Evolutionary conservation across 257 asterid genomes (phyloP), one percentile per base, ranked within the genome.

Genomic region (Gardenia jasminoides): DNA sequence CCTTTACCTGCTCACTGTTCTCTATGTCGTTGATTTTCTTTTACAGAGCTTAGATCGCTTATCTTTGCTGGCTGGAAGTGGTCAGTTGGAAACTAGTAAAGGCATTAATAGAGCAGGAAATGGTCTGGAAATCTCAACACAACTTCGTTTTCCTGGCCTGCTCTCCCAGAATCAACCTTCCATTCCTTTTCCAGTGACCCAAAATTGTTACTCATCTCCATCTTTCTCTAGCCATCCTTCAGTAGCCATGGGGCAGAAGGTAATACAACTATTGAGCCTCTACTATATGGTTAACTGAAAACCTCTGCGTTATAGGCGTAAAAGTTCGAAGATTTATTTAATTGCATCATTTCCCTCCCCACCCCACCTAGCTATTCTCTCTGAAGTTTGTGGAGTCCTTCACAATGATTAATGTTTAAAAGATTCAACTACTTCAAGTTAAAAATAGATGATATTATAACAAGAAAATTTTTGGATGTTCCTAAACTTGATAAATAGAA

Each of bases 161-260:
- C 87, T 85, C 81, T 72, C 90, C 36, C 88, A 84, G 71, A 81
- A 81, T 81, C 92, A 83, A 46, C 68, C 78, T 0, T 17, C 81
- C 64, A 20, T 80, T 78, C 85, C 81, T n/a, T 88, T 85, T 78
- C 82, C 84, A 64, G 78, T 41, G 47, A 81, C 92, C 78, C 90
- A 77, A 77, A 86, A 84, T 80, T 84, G 83, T 75, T 88, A 82
- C 73, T 83, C 91, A n/a, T 82, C 90, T 39, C 58, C 84, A 48
- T 68, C 82, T 72, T 86, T 83, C 78, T 79, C 80, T 56, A 80
- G 79, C 69, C 84, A 66, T 81, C 75, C 81, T 82, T 84, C 92
- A 66, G 82, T 88, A 26, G 80, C 84, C 50, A 76, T 86, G 72
- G 73, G 86, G 72, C 89, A 88, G 74, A 96, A 87, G 97, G 96